Conservation (phyloP, 371 early-diverging fungal species). For the Mortierella sp. region DNA sequence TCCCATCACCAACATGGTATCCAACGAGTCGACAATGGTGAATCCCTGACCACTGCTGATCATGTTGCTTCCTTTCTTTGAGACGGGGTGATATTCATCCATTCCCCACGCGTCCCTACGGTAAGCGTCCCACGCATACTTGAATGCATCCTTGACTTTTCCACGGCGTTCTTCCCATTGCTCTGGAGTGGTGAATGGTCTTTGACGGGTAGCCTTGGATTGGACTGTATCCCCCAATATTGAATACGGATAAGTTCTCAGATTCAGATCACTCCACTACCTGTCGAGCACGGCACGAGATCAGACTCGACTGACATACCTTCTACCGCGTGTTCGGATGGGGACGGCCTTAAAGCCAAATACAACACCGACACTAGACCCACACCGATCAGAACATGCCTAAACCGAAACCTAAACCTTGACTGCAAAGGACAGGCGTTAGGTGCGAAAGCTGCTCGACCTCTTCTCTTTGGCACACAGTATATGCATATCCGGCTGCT, state of each 20-base stretch:
- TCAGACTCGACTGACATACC: conserved; percentile 2
- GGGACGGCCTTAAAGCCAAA: conserved; percentile 5
- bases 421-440: not conserved
- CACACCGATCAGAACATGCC: conserved; percentile 8
- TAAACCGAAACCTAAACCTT: conserved; percentile 20
- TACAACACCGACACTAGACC: conserved; percentile 17
- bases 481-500: too few relatives aligned
- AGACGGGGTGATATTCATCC: conserved; percentile 86
- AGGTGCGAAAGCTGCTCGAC: too few relatives aligned
- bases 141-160: conserved; percentile 64
- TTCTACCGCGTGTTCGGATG: not conserved
- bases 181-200: not conserved
- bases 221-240: too few relatives aligned
- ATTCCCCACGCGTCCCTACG: conserved; percentile 80
- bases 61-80: conserved; percentile 54
- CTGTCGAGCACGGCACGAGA: too few relatives aligned
- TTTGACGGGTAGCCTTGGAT: too few relatives aligned
- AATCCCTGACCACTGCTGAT: conserved; percentile 71
- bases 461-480: too few relatives aligned
- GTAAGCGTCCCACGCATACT: conserved; percentile 87
- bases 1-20: conserved; percentile 86
- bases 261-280: too few relatives aligned
- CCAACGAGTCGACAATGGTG: conserved; percentile 89
- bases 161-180: conserved; percentile 58
- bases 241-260: not conserved